Percentiles rank a stretch among this genome's conserved stretches.
Evolutionary conservation across 352 stramenopile species (phyloP).

Genomic region (Phytophthora aleatoria): DNA sequence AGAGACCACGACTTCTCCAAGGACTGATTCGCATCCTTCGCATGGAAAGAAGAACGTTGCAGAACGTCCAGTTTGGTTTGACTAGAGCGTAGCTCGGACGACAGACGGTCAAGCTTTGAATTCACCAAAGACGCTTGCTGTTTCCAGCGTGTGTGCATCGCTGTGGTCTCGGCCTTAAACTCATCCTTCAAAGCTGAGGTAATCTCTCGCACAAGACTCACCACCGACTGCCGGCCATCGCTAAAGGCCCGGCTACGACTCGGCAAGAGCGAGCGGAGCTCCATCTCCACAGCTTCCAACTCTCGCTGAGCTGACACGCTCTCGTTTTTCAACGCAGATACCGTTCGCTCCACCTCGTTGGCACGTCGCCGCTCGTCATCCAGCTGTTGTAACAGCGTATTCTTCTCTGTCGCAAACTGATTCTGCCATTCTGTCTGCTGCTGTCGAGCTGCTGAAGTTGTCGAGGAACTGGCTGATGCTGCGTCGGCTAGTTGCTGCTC

Average conservation of each 20-base stretch:
- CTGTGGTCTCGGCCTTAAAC: slow-evolving; percentile 46
- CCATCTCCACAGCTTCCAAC: slow-evolving; percentile 43
- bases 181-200: slow-evolving; percentile 45
- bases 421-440: slow-evolving; percentile 48
- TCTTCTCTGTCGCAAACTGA: slow-evolving; percentile 56
- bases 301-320: slow-evolving; percentile 39
- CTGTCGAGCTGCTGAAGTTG: slow-evolving; percentile 35
- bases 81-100: slow-evolving; percentile 47
- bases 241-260: slow-evolving; percentile 10
- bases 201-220: slow-evolving; percentile 40
- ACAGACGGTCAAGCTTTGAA: slow-evolving; percentile 49
- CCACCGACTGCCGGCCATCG: slow-evolving; percentile 6
- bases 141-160: slow-evolving; percentile 50
- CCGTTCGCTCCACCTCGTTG: slow-evolving; percentile 34
- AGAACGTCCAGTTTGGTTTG: slow-evolving; percentile 56
- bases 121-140: slow-evolving; percentile 45
- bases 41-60: slow-evolving; percentile 47
- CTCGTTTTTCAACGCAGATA: slow-evolving; percentile 36
- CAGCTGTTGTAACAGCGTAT: slow-evolving; percentile 45
- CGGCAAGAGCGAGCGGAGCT: slow-evolving; percentile 42
- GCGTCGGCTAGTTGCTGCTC: slow-evolving; percentile 51
- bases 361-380: slow-evolving; percentile 46
- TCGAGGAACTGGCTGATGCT: slow-evolving; percentile 35
- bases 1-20: slow-evolving; percentile 47
- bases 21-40: slow-evolving; percentile 50